Percentiles rank a stretch among this genome's conserved stretches.
Conservation (phyloP, 257 asterid genomes). For the Fraxinus americana region DNA sequence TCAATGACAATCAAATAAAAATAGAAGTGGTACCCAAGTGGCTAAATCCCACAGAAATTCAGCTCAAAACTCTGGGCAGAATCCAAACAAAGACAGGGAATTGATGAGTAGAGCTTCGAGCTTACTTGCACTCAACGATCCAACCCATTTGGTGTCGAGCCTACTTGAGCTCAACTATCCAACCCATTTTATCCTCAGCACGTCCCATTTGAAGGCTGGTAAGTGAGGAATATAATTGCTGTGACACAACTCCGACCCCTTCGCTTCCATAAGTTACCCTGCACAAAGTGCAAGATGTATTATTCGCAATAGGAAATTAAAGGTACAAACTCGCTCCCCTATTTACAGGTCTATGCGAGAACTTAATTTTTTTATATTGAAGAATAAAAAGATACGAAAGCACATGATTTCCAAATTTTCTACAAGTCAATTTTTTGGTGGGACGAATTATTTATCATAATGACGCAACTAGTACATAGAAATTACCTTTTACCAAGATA, state of each 20-base stretch:
- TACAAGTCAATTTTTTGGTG: background rate
- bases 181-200: constrained; percentile 70
- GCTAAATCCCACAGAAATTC: background rate
- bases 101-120: background rate
- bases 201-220: constrained; percentile 93
- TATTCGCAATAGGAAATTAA: too few species aligned
- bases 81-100: constrained; percentile 9
- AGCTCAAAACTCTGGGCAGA: background rate
- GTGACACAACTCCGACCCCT: constrained; percentile 80
- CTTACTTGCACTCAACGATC: constrained; percentile 68
- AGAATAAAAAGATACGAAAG: too few species aligned
- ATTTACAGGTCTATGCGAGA: background rate
- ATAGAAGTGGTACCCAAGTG: background rate
- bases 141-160: constrained; percentile 51
- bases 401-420: background rate
- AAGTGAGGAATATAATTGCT: constrained; percentile 75
- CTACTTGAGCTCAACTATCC: constrained; percentile 76
- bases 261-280: constrained; percentile 73
- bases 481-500: constrained; percentile 66
- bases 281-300: constrained; percentile 6
- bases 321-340: background rate
- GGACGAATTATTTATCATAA: background rate
- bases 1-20: background rate
- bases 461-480: background rate
- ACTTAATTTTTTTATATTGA: too few species aligned